Evolutionary conservation across 352 stramenopile species (phyloP).

Genomic region (Paralagenidium karlingii): DNA sequence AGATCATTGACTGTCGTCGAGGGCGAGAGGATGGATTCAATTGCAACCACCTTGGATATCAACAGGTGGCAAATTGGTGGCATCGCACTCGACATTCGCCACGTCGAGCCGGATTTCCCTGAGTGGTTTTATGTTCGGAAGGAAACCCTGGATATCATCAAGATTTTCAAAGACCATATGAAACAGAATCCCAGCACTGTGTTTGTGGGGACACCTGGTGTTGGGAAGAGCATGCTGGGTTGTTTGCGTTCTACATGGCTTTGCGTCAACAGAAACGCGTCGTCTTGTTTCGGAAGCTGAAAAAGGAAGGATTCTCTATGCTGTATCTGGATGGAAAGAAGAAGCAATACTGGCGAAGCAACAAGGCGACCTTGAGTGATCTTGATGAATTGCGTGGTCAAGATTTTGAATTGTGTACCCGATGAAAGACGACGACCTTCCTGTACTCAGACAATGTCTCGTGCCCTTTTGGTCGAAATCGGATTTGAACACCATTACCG

Average conservation of each 20-base stretch:
- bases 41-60: conserved; percentile 1
- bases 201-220: conserved; percentile 13
- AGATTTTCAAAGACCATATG: conserved; percentile 10
- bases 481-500: conserved; percentile 12
- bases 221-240: conserved; percentile 16
- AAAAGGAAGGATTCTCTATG: conserved; percentile 10
- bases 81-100: conserved; percentile 8
- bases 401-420: conserved; percentile 5
- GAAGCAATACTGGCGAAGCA: conserved; percentile 11
- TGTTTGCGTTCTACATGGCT: conserved; percentile 16
- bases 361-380: conserved; percentile 8
- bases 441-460: conserved; percentile 9
- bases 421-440: conserved; percentile 8
- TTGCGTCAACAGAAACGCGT: conserved; percentile 14
- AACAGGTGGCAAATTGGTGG: conserved; percentile 3
- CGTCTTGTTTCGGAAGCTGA: conserved; percentile 14
- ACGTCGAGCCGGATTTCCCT: conserved; percentile 17
- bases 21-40: not conserved
- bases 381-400: conserved; percentile 3
- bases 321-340: conserved; percentile 11
- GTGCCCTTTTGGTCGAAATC: conserved; percentile 12
- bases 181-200: conserved; percentile 6
- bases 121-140: conserved; percentile 18
- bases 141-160: conserved; percentile 14
- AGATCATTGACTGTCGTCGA: not conserved